Evolutionary conservation across 805 yeast genomes (phyloP).

Genomic region (Candida verbasci): DNA sequence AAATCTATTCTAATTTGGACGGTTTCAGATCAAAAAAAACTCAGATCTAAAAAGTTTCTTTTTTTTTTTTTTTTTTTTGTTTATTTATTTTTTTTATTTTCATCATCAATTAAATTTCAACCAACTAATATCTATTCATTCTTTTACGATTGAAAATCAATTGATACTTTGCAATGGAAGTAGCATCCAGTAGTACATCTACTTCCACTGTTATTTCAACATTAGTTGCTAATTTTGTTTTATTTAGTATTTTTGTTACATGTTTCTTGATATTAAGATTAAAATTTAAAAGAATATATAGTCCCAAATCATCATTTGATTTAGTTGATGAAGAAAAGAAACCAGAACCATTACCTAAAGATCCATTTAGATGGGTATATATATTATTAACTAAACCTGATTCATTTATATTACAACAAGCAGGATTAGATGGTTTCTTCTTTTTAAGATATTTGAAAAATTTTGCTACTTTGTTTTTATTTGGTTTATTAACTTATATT

Average conservation of each 20-base stretch:
- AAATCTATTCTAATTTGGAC: too few relatives aligned
- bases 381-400: constrained; percentile 65
- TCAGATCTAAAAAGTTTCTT: too few relatives aligned
- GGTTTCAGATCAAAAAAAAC: too few relatives aligned
- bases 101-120: background rate
- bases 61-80: background rate
- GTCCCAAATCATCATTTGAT: constrained; percentile 70
- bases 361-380: constrained; percentile 65
- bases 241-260: constrained; percentile 58
- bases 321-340: constrained; percentile 54
- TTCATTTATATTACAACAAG: constrained; percentile 72
- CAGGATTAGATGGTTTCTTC: constrained; percentile 93
- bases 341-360: constrained; percentile 72
- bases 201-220: constrained; percentile 75
- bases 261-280: constrained; percentile 66
- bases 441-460: constrained; percentile 73
- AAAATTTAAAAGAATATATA: constrained; percentile 68
- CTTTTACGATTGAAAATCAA: background rate
- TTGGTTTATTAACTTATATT: constrained; percentile 51
- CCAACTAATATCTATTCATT: background rate
- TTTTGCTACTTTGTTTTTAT: constrained; percentile 43
- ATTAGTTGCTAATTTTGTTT: constrained; percentile 58
- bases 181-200: constrained; percentile 30
- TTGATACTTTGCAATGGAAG: constrained; percentile 1
- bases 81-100: background rate